These are phyloP conservation scores for Pelagophyceae sp. DNA, from an alignment of 352 stramenopile species.

Conservation along the genomic window DNA sequence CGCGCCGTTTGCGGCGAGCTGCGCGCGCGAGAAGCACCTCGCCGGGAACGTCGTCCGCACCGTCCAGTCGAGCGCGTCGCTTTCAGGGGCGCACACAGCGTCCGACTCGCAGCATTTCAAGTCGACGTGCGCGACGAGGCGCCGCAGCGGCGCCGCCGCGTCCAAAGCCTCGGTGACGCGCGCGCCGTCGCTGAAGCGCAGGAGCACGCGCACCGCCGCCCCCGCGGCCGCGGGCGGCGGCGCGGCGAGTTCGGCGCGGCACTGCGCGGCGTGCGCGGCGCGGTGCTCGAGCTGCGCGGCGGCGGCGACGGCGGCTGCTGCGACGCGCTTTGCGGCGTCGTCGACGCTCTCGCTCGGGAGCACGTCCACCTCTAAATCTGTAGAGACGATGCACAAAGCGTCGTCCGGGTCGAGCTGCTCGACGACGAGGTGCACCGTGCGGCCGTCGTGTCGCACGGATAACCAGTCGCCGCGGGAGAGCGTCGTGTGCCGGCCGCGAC, in stretches of 20 bases:
- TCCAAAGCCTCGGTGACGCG: neutral
- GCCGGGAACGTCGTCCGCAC: neutral
- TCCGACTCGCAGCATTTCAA: neutral
- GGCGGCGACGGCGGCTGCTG: slow-evolving; percentile 39
- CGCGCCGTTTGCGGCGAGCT: neutral
- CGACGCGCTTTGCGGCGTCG: slow-evolving; percentile 37
- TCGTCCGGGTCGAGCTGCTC: slow-evolving; percentile 48
- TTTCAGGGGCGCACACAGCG: neutral
- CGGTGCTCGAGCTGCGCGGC: slow-evolving; percentile 4
- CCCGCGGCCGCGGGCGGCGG: no score
- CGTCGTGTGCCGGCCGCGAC: slow-evolving; percentile 43
- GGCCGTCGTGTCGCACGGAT: slow-evolving; percentile 56
- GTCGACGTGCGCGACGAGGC: neutral
- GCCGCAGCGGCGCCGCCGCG: neutral
- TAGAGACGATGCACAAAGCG: slow-evolving; percentile 59
- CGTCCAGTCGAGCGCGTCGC: slow-evolving; percentile 11
- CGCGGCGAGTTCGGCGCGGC: neutral
- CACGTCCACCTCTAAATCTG: slow-evolving; percentile 65
- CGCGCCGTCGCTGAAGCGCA: neutral
- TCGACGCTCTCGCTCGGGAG: slow-evolving; percentile 54
- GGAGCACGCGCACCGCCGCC: neutral
- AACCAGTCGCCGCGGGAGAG: slow-evolving; percentile 61
- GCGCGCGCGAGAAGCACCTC: neutral
- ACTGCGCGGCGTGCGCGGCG: neutral
- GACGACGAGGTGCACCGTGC: slow-evolving; percentile 65